A percentile compares a stretch with the other conserved stretches of the same genome.
Conservation (phyloP, 331 rosid species). For the Dryas integrifolia region DNA sequence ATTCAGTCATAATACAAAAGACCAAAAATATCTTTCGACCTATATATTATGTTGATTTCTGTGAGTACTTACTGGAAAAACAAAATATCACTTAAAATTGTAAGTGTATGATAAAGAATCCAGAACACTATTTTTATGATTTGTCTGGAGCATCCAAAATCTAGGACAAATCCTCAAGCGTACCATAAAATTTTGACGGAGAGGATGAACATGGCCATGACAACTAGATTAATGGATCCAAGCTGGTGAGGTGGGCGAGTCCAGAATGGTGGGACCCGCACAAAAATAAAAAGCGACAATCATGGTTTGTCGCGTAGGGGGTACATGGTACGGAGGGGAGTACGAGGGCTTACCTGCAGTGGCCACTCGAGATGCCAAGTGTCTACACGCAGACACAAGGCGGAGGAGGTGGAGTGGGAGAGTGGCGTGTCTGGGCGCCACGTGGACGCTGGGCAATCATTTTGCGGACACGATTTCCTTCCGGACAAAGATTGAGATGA, state of each 20-base stretch:
- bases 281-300: background rate
- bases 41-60: too few species aligned
- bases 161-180: too few species aligned
- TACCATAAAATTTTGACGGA: background rate
- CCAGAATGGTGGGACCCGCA: background rate
- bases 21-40: too few species aligned
- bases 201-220: background rate
- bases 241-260: background rate
- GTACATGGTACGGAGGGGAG: conserved; percentile 33
- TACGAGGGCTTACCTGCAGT: conserved; percentile 21
- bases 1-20: too few species aligned
- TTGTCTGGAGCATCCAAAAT: too few species aligned
- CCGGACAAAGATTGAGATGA: conserved; percentile 5
- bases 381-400: background rate
- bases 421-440: background rate
- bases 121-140: too few species aligned
- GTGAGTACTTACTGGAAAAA: too few species aligned
- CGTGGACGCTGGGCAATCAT: conserved; percentile 7
- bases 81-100: too few species aligned
- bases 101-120: too few species aligned
- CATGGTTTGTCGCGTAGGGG: conserved; percentile 21
- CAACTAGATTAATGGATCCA: background rate
- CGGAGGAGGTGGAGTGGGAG: background rate
- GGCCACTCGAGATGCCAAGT: conserved; percentile 5
- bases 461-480: background rate